Base-by-base conservation (phyloP, 305 asterid genomes). In the Fraxinus ornus region DNA sequence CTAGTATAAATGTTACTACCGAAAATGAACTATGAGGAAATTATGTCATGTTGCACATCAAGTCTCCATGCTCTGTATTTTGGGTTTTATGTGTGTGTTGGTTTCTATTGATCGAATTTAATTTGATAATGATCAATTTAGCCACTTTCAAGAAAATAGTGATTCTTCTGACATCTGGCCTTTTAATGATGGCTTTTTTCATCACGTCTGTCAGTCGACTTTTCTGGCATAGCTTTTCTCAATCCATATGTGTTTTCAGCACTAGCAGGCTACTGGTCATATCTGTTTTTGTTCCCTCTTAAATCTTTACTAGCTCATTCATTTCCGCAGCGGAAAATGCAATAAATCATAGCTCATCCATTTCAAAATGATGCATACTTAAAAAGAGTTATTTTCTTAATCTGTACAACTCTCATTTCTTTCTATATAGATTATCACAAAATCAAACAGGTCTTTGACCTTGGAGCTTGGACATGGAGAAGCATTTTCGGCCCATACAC, bases 381-480 rank as follows among this genome's bases (percentile, higher is more conserved):
- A 66, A 3, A 9, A 30, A 26, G 74, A 22, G 24, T 76, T 57
- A 44, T 30, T 73, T 79, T 76, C 73, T 60, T 78, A 64, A 75
- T 44, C 82, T 71, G 9, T 52, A 76, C 81, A 83, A 78, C 81
- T 37, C 77, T 78, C 79, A 62, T 83, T 83, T 84, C 52, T 79
- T 84, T 81, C 76, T 60, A 26, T 90, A 86, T 88, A 96, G 99
- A 85, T 96, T 75, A 91, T 91, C 76, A 87, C 98, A 19, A 96
- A 91, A 85, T 75, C 90, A 36, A 90, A 88, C 87, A 84, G 90
- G 90, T 85, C 86, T 10, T 73, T 93, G 86, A 91, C 91, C 78
- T 82, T 96, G 82, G 91, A 91, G 87, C 97, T 96, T 82, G 83
- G 83, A 68, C 79, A 83, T 82, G 88, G 90, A 62, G 93, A 87